These are phyloP conservation scores for Gonium pectorale DNA, from an alignment of 139 green algal species.

Conservation along the genomic window DNA sequence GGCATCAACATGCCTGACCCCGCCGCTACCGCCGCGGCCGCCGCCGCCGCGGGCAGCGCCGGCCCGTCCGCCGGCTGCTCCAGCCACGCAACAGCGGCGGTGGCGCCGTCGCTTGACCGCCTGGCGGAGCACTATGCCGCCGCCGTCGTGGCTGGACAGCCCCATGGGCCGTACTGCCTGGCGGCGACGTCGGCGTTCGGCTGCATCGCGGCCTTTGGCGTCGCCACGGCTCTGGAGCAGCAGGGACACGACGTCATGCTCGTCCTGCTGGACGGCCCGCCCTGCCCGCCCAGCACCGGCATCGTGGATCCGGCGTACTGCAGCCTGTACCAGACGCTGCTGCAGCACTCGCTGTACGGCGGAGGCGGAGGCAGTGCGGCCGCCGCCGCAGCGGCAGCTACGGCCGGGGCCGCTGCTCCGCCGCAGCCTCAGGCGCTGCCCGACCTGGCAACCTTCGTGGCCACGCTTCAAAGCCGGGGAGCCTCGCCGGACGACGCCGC, in stretches of 20 bases:
- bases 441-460: conserved; percentile 10
- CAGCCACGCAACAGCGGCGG: no score
- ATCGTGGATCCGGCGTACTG: conserved; percentile 15
- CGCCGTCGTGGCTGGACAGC: conserved; percentile 62
- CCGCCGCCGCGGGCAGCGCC: background rate
- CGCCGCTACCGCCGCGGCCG: background rate
- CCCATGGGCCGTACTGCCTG: conserved; percentile 72
- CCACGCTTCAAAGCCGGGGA: conserved; percentile 24
- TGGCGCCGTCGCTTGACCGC: conserved; percentile 34
- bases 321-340: conserved; percentile 13
- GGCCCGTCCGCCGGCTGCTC: conserved; percentile 30
- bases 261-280: conserved; percentile 75
- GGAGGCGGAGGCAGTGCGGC: background rate
- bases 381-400: background rate
- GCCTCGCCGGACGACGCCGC: background rate
- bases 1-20: conserved; percentile 45
- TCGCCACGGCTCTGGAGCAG: conserved; percentile 61
- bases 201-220: conserved; percentile 63
- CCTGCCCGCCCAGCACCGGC: background rate
- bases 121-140: conserved; percentile 49
- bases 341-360: background rate
- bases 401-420: background rate
- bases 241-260: conserved; percentile 59
- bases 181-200: conserved; percentile 61
- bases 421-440: background rate